Evolutionary conservation across 2,329 filamentous ascomycete species (phyloP).

Genomic region (Lasiodiplodia gonubiensis): DNA sequence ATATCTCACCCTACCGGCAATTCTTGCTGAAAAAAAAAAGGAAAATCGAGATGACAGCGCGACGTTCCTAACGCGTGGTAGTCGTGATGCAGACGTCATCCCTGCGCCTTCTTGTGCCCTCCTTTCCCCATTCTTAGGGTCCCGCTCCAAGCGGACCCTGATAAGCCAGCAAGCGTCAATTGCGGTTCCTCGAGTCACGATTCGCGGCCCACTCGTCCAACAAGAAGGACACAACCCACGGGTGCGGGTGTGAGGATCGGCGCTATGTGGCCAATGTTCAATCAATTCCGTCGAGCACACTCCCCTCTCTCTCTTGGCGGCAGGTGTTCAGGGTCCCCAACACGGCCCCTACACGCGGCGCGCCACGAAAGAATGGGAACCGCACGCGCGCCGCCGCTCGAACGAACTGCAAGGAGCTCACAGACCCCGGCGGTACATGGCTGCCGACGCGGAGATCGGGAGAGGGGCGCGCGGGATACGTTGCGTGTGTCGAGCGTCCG

Average conservation of each 20-base stretch:
- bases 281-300: background rate
- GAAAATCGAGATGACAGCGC: background rate
- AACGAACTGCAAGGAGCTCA: constrained; percentile 2
- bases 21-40: background rate
- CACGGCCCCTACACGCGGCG: constrained; percentile 11
- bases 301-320: background rate
- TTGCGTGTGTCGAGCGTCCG: background rate
- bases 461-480: background rate
- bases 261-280: background rate
- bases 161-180: background rate
- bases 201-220: background rate
- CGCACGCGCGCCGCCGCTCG: background rate
- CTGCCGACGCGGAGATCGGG: constrained; percentile 22
- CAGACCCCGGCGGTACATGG: constrained; percentile 14
- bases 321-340: constrained; percentile 11
- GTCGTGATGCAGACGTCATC: background rate
- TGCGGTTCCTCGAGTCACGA: background rate
- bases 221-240: background rate
- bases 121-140: background rate
- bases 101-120: background rate
- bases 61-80: background rate
- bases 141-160: background rate
- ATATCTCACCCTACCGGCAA: constrained; percentile 4
- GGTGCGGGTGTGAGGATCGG: constrained; percentile 17
- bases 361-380: constrained; percentile 8